Evolutionary conservation across 2,329 filamentous ascomycete species (phyloP).

Genomic region (Aspergillus pseudoterreus): DNA sequence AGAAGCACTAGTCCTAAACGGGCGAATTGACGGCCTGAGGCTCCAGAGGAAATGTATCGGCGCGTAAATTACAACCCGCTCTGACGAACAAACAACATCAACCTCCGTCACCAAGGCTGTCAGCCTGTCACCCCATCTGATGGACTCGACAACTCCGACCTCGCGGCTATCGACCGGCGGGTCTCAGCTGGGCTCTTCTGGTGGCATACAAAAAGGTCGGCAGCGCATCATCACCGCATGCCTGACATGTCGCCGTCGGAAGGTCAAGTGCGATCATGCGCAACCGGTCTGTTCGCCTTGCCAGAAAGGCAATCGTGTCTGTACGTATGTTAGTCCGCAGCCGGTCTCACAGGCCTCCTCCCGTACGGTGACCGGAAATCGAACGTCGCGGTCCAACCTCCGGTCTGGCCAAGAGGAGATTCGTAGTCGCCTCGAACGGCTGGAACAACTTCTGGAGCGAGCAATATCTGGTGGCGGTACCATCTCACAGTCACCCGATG

Average conservation of each 20-base stretch:
- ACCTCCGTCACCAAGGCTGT: too few species aligned
- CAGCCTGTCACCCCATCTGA: not conserved
- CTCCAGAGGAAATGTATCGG: too few species aligned
- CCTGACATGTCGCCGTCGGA: slow-evolving; percentile 8
- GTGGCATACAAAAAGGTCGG: slow-evolving; percentile 1
- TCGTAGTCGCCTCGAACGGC: slow-evolving; percentile 5
- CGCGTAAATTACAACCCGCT: too few species aligned
- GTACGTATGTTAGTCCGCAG: slow-evolving; percentile 1
- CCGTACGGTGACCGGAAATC: not conserved
- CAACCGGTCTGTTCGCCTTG: slow-evolving; percentile 1
- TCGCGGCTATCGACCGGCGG: not conserved
- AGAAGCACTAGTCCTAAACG: too few species aligned
- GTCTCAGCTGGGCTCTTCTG: not conserved
- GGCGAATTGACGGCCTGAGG: too few species aligned
- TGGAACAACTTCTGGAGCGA: slow-evolving; percentile 8
- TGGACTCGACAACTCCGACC: not conserved
- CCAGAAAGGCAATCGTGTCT: slow-evolving; percentile 1
- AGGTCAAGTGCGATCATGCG: slow-evolving; percentile 7
- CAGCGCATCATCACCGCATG: slow-evolving; percentile 2
- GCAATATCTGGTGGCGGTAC: not conserved
- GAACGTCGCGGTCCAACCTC: slow-evolving; percentile 1
- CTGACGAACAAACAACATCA: too few species aligned
- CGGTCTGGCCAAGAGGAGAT: slow-evolving; percentile 8
- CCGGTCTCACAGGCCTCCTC: not conserved
- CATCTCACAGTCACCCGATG: not conserved